Conservation (phyloP, 208 protist genomes). For the Leishmania amazonensis region DNA sequence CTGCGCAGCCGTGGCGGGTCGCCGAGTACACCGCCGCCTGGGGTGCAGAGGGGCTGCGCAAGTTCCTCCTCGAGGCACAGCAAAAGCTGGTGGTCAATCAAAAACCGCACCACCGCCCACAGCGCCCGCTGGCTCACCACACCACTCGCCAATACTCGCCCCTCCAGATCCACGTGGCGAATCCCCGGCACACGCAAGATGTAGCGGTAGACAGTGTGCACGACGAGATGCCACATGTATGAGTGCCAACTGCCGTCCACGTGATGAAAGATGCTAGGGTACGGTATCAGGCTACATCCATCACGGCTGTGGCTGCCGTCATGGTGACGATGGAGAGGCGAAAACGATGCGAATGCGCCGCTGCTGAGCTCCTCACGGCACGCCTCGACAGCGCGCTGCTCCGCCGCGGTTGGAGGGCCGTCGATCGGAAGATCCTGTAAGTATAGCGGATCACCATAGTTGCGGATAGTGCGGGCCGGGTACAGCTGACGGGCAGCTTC, state of each 20-base stretch:
- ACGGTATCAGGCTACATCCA: conserved; percentile 23
- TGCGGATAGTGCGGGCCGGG: conserved; percentile 34
- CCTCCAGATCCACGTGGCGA: conserved; percentile 41
- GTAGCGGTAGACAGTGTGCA: conserved; percentile 57
- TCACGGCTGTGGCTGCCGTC: background rate
- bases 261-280: conserved; percentile 88
- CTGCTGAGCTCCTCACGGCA: conserved; percentile 1
- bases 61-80: conserved; percentile 20
- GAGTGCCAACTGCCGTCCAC: conserved; percentile 80
- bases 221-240: conserved; percentile 75
- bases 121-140: conserved; percentile 57
- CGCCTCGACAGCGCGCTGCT: conserved; percentile 33
- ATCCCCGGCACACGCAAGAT: conserved; percentile 66
- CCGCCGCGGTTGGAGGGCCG: conserved; percentile 32
- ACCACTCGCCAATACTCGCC: conserved; percentile 40
- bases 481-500: conserved; percentile 36
- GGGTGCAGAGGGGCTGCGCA: background rate
- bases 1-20: conserved; percentile 10
- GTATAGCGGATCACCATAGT: conserved; percentile 7
- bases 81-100: conserved; percentile 38
- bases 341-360: conserved; percentile 7
- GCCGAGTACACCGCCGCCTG: conserved; percentile 8
- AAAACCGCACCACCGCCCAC: conserved; percentile 48
- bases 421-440: conserved; percentile 54
- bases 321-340: background rate